Base-by-base conservation (phyloP, 306 rosid species). In the Purshia tridentata region DNA sequence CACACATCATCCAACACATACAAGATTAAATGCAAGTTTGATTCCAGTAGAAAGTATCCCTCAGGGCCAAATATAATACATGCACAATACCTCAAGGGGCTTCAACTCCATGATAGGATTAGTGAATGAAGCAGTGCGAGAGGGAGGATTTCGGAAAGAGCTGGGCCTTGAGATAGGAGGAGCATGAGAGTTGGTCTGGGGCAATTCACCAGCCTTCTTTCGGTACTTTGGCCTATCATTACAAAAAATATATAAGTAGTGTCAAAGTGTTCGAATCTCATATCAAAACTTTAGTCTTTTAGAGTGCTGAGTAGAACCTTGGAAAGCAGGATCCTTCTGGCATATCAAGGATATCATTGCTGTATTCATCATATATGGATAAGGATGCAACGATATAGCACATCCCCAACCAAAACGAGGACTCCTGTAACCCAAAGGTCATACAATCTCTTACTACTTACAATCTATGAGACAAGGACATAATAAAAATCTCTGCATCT, bases 251-350 rank as follows among this genome's bases (percentile, higher is more conserved):
- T 10, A 64, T 80, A 83, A 49, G 73, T 42, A 64, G 11, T 10
- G 54, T 59, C 60, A 49, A 63, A 20, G 49, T 42, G 16, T 55
- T 61, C n/a, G 14, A 70, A 58, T 16, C 46, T 10, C 61, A 64
- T 35, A 50, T 78, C 66, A 52, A 18, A 73, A 45, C 48, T 42
- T 44, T 78, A 67, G 63, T 47, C 11, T 64, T 64, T 51, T 35
- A 29, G 52, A 65, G 62, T 80, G 81, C 67, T 42, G 80, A 72
- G 50, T 37, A 58, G 76, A 77, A 93, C 99, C 96, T 91, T n/a
- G 99, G 99, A 82, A 91, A 88, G 88, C 92, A 83, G 44, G 93
- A 85, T 82, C 98, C 97, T 84, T 95, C 98, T 12, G 82, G 92
- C 99, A 95, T 91, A 82, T 86, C 97, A 23, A 95, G 96, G 79